A percentile compares a stretch with the other conserved stretches of the same genome.
Conservation (phyloP, 352 stramenopile genomes). For the Phytophthora macrochlamydospora region DNA sequence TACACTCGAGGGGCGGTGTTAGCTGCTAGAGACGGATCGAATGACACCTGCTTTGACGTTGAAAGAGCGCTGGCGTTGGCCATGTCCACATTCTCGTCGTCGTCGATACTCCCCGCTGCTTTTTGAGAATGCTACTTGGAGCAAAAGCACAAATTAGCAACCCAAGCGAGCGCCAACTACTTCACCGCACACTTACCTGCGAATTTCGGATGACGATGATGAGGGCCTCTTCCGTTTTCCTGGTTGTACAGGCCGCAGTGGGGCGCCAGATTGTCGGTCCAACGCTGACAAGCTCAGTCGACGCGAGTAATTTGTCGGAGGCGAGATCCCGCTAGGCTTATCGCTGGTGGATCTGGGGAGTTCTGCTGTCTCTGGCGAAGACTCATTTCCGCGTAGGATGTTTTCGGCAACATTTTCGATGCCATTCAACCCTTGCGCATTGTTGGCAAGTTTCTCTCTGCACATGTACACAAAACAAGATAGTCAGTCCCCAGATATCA, state of each 20-base stretch:
- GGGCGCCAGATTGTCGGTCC: conserved; percentile 16
- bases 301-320: conserved; percentile 39
- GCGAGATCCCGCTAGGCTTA: conserved; percentile 43
- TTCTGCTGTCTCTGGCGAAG: conserved; percentile 40
- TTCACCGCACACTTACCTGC: conserved; percentile 30
- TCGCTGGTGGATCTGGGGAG: conserved; percentile 22
- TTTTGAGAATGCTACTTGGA: conserved; percentile 70
- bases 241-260: conserved; percentile 5
- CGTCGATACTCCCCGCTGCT: conserved; percentile 35
- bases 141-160: neutral
- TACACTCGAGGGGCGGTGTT: conserved; percentile 44
- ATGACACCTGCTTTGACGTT: conserved; percentile 72
- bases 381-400: conserved; percentile 59
- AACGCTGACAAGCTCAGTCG: conserved; percentile 35
- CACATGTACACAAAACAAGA: conserved; percentile 4
- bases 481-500: conserved; percentile 8
- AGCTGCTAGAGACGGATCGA: conserved; percentile 41
- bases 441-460: conserved; percentile 47
- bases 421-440: conserved; percentile 47
- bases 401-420: conserved; percentile 84
- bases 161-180: neutral
- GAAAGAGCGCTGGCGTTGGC: conserved; percentile 3
- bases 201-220: conserved; percentile 40
- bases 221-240: conserved; percentile 32
- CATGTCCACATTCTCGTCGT: conserved; percentile 1